Conservation (phyloP, 805 yeast genomes). For the Kluyveromyces siamensis region DNA sequence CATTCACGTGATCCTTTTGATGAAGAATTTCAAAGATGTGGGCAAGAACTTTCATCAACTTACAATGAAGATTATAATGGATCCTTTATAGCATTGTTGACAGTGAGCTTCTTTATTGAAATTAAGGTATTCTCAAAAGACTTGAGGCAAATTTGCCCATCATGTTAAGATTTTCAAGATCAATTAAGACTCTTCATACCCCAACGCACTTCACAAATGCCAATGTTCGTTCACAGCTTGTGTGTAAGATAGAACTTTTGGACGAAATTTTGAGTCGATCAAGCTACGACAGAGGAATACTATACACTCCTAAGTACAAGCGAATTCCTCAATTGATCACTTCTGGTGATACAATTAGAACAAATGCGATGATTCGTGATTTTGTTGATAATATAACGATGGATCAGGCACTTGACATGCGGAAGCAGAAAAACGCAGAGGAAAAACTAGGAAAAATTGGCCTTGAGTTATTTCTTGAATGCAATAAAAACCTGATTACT, state of each 20-base stretch:
- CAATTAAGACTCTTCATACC: conserved; percentile 22
- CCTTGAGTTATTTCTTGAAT: conserved; percentile 18
- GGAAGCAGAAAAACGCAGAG: conserved; percentile 4
- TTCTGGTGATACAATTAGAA: conserved; percentile 12
- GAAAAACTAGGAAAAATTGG: conserved; percentile 20
- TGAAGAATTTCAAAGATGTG: not conserved
- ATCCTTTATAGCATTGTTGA: not conserved
- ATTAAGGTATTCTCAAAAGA: not conserved
- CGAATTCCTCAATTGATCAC: conserved; percentile 15
- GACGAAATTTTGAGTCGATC: conserved; percentile 15
- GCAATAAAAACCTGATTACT: conserved; percentile 12
- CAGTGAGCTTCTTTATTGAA: not conserved
- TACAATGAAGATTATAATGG: not conserved
- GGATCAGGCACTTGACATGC: conserved; percentile 9
- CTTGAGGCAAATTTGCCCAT: not conserved
- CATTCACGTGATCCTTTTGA: not conserved
- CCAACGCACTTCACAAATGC: conserved; percentile 15
- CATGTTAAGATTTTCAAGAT: conserved; percentile 1
- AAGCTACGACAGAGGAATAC: conserved; percentile 15
- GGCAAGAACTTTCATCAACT: not conserved
- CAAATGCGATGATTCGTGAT: conserved; percentile 15
- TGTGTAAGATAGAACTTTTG: conserved; percentile 12
- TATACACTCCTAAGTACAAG: conserved; percentile 20
- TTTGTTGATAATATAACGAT: conserved; percentile 13
- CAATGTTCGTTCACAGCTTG: conserved; percentile 7